Base-by-base conservation (phyloP, 805 yeast genomes). In the Pichia manshurica region DNA sequence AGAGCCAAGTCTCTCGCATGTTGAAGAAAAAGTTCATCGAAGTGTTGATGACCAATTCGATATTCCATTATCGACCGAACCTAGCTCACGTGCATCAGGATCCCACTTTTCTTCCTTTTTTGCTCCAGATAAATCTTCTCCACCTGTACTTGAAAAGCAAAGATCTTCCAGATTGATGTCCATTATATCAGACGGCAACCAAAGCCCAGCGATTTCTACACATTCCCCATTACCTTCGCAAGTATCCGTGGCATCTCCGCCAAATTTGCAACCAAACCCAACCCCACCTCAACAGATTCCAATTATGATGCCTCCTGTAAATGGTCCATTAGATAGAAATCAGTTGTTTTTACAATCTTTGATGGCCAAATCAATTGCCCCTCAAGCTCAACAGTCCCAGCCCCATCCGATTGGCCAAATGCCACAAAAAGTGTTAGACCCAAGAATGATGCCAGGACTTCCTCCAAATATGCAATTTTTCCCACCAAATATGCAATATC, bases 121-220 rank as follows among this genome's bases (percentile, higher is more conserved):
- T 22, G 59, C 61, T 8, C 67, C 67, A 25, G 72, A 69, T 50
- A 73, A 23, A n/a, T 15, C n/a, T 8, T 8, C 32, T 31, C 13
- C 39, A 15, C 13, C 39, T 15, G 22, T 16, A 5, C 4, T n/a
- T 5, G 28, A 35, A 5, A 8, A 29, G 32, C 40, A 44, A 3
- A 41, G 36, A 31, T 41, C 44, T 2, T 59, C 64, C 3, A 54
- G 57, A 42, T 43, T 60, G 12, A 50, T 57, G 49, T 38, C 48
- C 4, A 36, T 42, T 8, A 5, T 29, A 9, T 5, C 34, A 3
- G 44, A 33, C 29, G 41, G 48, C 12, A 29, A 22, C 28, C 20
- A 15, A 13, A 35, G 29, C 44, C 19, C 45, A 46, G 13, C 35
- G 13, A n/a, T 20, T 22, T 5, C 33, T 22, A 19, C 38, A 9